These are phyloP conservation scores for Scorias spongiosa DNA, from an alignment of 2,329 filamentous ascomycete genomes.

Conservation along the genomic window DNA sequence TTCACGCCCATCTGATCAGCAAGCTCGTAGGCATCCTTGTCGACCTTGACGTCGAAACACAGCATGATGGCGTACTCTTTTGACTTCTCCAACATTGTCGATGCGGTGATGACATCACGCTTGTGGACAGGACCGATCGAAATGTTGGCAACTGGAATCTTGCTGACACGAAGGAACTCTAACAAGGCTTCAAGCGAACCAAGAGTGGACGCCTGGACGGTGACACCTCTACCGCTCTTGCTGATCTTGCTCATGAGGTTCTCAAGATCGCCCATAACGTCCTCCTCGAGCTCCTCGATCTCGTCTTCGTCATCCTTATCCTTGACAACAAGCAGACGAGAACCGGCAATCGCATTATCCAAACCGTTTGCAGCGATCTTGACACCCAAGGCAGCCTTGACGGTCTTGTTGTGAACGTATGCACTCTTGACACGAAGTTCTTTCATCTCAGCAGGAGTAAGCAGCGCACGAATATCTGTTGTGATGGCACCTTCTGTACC, in stretches of 20 bases:
- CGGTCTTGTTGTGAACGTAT: conserved; percentile 98
- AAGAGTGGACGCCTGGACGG: conserved; percentile 90
- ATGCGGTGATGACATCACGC: conserved; percentile 86
- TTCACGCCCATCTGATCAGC: conserved; percentile 91
- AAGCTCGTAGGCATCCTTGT: conserved; percentile 84
- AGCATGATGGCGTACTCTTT: conserved; percentile 98
- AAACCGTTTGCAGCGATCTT: conserved; percentile 96
- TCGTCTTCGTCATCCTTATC: conserved; percentile 73
- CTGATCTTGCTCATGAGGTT: conserved; percentile 82
- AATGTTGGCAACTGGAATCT: conserved; percentile 95
- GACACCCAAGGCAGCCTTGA: conserved; percentile 95
- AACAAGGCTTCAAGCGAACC: conserved; percentile 91
- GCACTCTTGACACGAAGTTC: conserved; percentile 89
- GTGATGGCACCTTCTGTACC: conserved; percentile 92
- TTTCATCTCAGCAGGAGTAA: conserved; percentile 84
- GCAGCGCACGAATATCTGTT: conserved; percentile 84
- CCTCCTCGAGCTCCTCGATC: conserved; percentile 76
- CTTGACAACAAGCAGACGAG: conserved; percentile 82
- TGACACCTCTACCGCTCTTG: conserved; percentile 85
- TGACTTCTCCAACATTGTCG: conserved; percentile 89
- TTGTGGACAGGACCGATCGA: conserved; percentile 96
- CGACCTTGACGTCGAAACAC: conserved; percentile 98
- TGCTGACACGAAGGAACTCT: conserved; percentile 88
- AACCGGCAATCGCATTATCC: conserved; percentile 91
- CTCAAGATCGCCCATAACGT: conserved; percentile 89